Evolutionary conservation across 2,329 filamentous ascomycete genomes (phyloP).

Genomic region (Colletotrichum theobromicola): DNA sequence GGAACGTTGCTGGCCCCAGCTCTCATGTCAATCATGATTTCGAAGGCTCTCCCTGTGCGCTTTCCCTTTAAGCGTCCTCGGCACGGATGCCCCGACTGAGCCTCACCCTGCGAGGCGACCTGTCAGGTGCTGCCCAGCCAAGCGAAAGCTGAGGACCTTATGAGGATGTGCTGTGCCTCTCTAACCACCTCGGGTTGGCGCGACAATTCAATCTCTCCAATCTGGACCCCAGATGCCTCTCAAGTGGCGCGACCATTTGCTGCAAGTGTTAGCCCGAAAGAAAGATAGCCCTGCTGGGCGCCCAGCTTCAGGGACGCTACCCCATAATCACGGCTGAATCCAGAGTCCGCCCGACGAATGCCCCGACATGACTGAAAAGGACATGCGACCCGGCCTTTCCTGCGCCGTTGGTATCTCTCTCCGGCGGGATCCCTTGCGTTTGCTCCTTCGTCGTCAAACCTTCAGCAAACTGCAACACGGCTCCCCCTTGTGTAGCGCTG

Average conservation of each 20-base stretch:
- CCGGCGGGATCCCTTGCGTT: background rate
- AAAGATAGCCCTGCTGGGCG: background rate
- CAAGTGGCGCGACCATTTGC: background rate
- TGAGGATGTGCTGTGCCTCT: background rate
- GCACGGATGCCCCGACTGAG: background rate
- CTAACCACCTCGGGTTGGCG: constrained; percentile 7
- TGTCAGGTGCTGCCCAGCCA: background rate
- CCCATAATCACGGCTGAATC: constrained; percentile 5
- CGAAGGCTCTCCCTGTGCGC: background rate
- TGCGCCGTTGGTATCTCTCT: background rate
- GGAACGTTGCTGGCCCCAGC: background rate
- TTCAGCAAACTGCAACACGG: background rate
- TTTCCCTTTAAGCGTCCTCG: background rate
- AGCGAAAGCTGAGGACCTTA: background rate
- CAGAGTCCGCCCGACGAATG: background rate
- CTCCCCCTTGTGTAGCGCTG: background rate
- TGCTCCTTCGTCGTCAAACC: background rate
- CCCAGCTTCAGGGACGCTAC: background rate
- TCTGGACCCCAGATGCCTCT: background rate
- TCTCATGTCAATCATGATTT: background rate
- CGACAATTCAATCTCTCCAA: background rate
- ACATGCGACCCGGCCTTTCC: background rate
- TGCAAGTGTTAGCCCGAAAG: background rate
- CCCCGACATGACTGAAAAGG: background rate
- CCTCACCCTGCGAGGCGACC: background rate